Evolutionary conservation across 441 rosid genomes (phyloP).

Genomic region (Erodium trifolium): DNA sequence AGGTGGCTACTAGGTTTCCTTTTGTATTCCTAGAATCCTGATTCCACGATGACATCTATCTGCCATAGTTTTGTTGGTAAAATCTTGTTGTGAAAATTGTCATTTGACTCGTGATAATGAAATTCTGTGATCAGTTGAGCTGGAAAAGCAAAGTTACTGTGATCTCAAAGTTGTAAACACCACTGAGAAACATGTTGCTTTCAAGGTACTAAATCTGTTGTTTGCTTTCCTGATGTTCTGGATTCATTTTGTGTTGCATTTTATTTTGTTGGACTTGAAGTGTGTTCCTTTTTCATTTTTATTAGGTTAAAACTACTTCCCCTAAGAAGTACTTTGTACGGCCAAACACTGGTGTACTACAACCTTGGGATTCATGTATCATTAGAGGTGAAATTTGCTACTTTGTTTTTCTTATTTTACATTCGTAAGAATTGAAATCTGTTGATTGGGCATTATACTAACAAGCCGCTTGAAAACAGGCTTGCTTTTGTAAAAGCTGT

Average conservation of each 20-base stretch:
- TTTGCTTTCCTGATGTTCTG: neutral
- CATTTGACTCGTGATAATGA: conserved; percentile 16
- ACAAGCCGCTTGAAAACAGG: neutral
- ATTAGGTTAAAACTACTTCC: conserved; percentile 94
- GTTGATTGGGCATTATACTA: neutral
- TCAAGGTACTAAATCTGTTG: conserved; percentile 18
- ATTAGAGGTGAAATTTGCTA: neutral
- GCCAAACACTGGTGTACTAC: conserved; percentile 88
- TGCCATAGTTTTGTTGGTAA: neutral
- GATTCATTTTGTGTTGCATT: neutral
- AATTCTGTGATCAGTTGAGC: conserved; percentile 60
- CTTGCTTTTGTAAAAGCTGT: neutral
- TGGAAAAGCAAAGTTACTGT: conserved; percentile 71
- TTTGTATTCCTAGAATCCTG: neutral
- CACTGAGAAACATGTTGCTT: conserved; percentile 82
- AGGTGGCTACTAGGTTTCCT: neutral
- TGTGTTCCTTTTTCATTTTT: conserved; percentile 6
- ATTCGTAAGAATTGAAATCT: neutral
- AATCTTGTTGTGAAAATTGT: neutral
- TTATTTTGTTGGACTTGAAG: neutral
- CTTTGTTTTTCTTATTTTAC: neutral
- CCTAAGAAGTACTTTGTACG: conserved; percentile 98
- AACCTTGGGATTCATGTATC: conserved; percentile 71
- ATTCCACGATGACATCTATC: neutral
- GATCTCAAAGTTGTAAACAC: conserved; percentile 87